A percentile compares a stretch with the other conserved stretches of the same genome.
These are phyloP conservation scores for Plicaturopsis crispa DNA, from an alignment of 768 basidiomycete genomes.

Conservation along the genomic window DNA sequence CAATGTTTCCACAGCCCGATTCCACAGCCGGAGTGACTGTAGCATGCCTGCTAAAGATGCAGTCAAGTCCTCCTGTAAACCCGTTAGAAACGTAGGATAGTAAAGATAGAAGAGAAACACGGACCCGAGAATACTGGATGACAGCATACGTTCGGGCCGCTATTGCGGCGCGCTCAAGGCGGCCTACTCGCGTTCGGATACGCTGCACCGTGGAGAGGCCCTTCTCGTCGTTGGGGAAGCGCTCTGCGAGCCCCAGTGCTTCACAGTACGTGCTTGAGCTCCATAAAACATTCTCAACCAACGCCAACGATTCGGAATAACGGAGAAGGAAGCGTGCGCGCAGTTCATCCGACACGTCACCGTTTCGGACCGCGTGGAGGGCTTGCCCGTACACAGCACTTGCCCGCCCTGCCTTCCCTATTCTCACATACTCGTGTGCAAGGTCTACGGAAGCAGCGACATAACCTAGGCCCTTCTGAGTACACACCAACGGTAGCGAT, in stretches of 20 bases:
- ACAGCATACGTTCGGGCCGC: conserved; percentile 64
- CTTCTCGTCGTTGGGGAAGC: conserved; percentile 36
- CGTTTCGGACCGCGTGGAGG: conserved; percentile 35
- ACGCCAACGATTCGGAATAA: conserved; percentile 58
- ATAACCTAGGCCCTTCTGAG: conserved; percentile 39
- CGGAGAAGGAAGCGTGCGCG: conserved; percentile 51
- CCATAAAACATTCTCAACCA: conserved; percentile 46
- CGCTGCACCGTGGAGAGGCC: conserved; percentile 42
- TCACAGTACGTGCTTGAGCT: conserved; percentile 54
- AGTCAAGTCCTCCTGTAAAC: conserved; percentile 50
- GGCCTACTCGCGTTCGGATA: conserved; percentile 49
- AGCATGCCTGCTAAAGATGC: conserved; percentile 50
- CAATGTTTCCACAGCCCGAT: conserved; percentile 66
- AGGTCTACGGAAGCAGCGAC: conserved; percentile 59
- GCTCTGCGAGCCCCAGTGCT: conserved; percentile 40
- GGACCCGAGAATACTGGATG: conserved; percentile 62
- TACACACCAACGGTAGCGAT: too few species aligned
- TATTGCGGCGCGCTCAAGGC: conserved; percentile 62
- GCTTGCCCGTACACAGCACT: conserved; percentile 55
- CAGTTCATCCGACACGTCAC: conserved; percentile 41
- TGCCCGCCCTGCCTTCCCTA: conserved; percentile 72
- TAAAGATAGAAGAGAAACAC: conserved; percentile 7
- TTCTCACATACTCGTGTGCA: conserved; percentile 69
- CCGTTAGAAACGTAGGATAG: conserved; percentile 5
- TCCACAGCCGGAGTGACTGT: conserved; percentile 73